These are phyloP conservation scores for Diplodia scrobiculata DNA, from an alignment of 2,329 filamentous ascomycete species.

Conservation along the genomic window DNA sequence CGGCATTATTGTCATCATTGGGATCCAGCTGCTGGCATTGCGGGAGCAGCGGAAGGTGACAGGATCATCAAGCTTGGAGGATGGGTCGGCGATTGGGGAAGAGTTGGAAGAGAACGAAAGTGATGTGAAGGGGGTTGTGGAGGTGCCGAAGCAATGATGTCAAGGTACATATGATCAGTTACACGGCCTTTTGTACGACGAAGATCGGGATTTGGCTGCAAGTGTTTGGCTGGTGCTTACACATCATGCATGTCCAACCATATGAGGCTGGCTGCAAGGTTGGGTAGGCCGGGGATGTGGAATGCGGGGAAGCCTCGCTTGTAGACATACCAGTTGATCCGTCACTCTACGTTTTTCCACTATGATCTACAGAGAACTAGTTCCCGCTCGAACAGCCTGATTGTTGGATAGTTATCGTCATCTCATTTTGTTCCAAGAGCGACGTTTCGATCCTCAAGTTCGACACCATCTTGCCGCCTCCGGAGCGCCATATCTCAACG, in stretches of 20 bases:
- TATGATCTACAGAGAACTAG: too few relatives aligned
- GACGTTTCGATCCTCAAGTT: too few relatives aligned
- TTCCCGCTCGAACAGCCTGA: too few relatives aligned
- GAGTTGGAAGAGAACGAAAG: not conserved
- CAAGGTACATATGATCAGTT: not conserved
- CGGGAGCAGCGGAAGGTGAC: not conserved
- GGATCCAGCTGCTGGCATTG: conserved; percentile 1
- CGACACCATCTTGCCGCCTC: too few relatives aligned
- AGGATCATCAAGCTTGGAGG: not conserved
- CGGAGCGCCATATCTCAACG: too few relatives aligned
- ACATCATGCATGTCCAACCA: not conserved
- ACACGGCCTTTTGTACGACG: not conserved
- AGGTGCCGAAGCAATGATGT: conserved; percentile 7
- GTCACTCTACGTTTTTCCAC: not conserved
- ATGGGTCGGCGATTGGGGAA: not conserved
- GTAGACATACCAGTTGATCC: not conserved
- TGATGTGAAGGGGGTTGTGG: not conserved
- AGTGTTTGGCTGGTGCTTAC: not conserved
- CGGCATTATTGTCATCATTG: conserved; percentile 25
- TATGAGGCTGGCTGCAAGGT: not conserved
- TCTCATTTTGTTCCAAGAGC: too few relatives aligned
- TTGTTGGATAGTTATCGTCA: too few relatives aligned
- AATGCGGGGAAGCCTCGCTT: conserved; percentile 1
- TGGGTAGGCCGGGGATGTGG: not conserved
- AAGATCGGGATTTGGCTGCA: not conserved